Evolutionary conservation across 768 basidiomycete species (phyloP), one percentile per base, ranked within the genome.

Genomic region (Boletus bicolor): DNA sequence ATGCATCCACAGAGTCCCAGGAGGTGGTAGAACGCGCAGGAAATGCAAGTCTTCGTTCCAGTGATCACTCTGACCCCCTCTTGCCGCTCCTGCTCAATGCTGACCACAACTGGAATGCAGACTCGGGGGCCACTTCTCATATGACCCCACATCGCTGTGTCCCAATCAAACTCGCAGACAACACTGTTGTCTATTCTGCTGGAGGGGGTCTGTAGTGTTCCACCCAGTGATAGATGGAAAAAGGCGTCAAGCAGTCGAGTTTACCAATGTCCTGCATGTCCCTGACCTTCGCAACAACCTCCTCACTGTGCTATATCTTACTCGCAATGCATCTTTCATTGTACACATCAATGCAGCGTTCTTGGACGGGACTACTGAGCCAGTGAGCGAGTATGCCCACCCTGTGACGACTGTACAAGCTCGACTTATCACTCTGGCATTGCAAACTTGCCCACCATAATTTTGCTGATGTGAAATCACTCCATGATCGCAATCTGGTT

Each of bases 251-350:
- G 51, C 42, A 8, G 51, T 63, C 4, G 50, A 62, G 44, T 66
- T 67, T 24, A 14, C 24, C 14, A 32, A 55, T 1, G 63, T 68
- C 11, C 34, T 68, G 5, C 63, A 67, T 61, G 61, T 68, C 5
- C 63, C 63, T 5, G 17, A n/a, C 28, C 28, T 30, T 7, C 28
- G 28, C 28, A 62, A 55, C 17, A 67, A 65, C 30, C 55, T 64
- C 11, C 41, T 65, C 0, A 49, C 65, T 52, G 60, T 67, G 5
- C 42, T 67, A 3, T 57, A 56, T 2, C 32, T 67, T 0, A 61
- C 61, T 54, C 19, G 42, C 0, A 30, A 56, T 7, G 21, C 41
- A 3, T 26, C 38, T 7, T 63, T 54, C 17, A 5, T 38, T 53
- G 62, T 60, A 3, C 21, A 35, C 28, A 54, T 64, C 24, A 55